These are phyloP conservation scores for Cymbopogon flexuosus DNA, from an alignment of 202 grass and related monocot species.

Conservation along the genomic window DNA sequence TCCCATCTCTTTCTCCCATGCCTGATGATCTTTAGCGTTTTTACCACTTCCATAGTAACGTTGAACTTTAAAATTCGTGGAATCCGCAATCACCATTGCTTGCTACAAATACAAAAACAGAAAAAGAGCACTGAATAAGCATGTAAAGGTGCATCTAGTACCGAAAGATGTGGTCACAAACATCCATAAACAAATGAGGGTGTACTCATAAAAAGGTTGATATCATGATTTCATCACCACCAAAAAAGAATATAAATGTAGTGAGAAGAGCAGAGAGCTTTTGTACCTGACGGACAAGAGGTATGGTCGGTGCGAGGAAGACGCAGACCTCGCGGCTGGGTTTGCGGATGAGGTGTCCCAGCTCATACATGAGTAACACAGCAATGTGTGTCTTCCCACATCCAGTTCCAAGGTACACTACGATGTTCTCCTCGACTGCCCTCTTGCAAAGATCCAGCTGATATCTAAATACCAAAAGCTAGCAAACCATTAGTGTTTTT, in stretches of 20 bases:
- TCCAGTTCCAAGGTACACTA: conserved; percentile 78
- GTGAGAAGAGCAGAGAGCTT: not conserved
- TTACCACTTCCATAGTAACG: conserved; percentile 50
- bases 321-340: conserved; percentile 66
- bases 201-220: not conserved
- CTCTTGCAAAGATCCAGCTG: conserved; percentile 78
- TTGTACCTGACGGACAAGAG: conserved; percentile 78
- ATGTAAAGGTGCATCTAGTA: conserved; percentile 21
- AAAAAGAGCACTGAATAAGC: conserved; percentile 11
- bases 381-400: conserved; percentile 97
- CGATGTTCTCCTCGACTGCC: conserved; percentile 67
- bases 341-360: conserved; percentile 70
- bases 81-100: conserved; percentile 75
- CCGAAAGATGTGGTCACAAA: not conserved
- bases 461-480: conserved; percentile 46
- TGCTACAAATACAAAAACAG: conserved; percentile 53
- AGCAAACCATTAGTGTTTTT: not conserved
- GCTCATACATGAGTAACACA: conserved; percentile 82
- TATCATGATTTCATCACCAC: not conserved
- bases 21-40: conserved; percentile 56
- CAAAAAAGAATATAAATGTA: not conserved
- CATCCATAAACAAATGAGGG: not conserved
- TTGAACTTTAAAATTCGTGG: conserved; percentile 80
- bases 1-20: conserved; percentile 67
- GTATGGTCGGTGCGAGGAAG: conserved; percentile 81